Base-by-base conservation (phyloP, 805 yeast species). In the Barnettozyma sucrosica region DNA sequence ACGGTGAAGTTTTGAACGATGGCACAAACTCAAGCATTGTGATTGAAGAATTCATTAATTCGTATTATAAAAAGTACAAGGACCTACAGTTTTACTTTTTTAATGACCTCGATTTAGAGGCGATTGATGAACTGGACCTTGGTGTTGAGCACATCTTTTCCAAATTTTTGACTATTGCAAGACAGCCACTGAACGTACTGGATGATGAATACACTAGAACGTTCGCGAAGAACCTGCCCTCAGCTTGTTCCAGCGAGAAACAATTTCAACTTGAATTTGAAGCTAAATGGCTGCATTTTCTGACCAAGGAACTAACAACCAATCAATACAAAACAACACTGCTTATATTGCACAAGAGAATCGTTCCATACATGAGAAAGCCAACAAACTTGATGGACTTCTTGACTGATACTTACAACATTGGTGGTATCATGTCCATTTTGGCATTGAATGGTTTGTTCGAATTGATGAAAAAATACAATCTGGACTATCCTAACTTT, bases 301-400 rank as follows among this genome's bases (percentile, higher is more conserved):
- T 93, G 54, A 69, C 74, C 42, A 71, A 75, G 19, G 65, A 70
- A 38, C 62, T 79, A 11, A 63, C 74, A 1, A 50, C 61, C 3
- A 65, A 62, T 2, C 95, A 88, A 62, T 83, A 85, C 64, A 88
- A 87, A 63, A 69, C 83, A 2, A 72, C 83, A 5, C 69, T 92
- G 48, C 67, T 79, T 5, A 74, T 89, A 2, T 63, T 93, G 55
- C 97, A 93, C 65, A 89, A 88, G 62, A 71, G 95, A 51, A 75
- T 93, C 37, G 83, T 92, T 33, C 97, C 97, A 34, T 77, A 75
- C 59, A 77, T 89, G 74, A 74, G 77, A 40, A 82, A 81, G 54
- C 96, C 98, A 7, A 85, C 87, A 38, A 74, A 77, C 51, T 68
- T 93, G 41, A 90, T 93, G 97, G 99, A 92, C 68, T 93, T 92